Conservation (phyloP, 139 green algal species). For the Haematococcus sp. region DNA sequence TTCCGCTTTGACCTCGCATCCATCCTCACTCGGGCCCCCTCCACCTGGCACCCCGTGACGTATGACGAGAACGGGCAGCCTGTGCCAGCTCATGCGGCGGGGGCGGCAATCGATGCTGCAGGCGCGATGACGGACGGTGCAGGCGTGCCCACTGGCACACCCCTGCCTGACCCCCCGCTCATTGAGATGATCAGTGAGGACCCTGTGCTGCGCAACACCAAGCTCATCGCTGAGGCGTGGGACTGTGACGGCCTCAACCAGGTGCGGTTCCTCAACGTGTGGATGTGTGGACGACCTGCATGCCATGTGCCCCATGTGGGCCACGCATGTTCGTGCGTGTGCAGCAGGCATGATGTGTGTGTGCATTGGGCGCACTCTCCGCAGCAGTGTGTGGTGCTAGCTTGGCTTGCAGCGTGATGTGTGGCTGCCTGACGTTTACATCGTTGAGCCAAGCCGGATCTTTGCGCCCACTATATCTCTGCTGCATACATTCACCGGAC, state of each 20-base stretch:
- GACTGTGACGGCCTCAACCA: constrained; percentile 98
- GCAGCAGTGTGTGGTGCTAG: no score
- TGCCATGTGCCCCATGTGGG: neutral
- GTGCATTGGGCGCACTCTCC: no score
- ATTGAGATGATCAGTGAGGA: constrained; percentile 90
- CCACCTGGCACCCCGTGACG: constrained; percentile 64
- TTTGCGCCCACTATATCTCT: no score
- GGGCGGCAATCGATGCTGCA: neutral
- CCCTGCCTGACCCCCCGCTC: constrained; percentile 86
- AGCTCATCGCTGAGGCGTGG: constrained; percentile 98
- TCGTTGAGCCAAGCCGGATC: no score
- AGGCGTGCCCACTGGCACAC: constrained; percentile 85
- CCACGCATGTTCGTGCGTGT: no score
- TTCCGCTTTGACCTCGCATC: constrained; percentile 96
- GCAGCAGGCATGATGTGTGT: no score
- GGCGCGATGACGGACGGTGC: constrained; percentile 70
- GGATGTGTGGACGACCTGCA: constrained; percentile 4
- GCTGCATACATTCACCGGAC: no score
- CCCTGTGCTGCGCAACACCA: constrained; percentile 82
- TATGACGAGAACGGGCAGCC: constrained; percentile 22
- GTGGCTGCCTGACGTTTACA: no score
- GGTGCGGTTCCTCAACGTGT: constrained; percentile 39
- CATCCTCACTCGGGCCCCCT: constrained; percentile 91
- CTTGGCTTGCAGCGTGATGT: no score
- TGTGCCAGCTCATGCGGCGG: constrained; percentile 2